Evolutionary conservation across 108 stramenopile genomes (phyloP).

Genomic region (Discostella pseudostelligera): DNA sequence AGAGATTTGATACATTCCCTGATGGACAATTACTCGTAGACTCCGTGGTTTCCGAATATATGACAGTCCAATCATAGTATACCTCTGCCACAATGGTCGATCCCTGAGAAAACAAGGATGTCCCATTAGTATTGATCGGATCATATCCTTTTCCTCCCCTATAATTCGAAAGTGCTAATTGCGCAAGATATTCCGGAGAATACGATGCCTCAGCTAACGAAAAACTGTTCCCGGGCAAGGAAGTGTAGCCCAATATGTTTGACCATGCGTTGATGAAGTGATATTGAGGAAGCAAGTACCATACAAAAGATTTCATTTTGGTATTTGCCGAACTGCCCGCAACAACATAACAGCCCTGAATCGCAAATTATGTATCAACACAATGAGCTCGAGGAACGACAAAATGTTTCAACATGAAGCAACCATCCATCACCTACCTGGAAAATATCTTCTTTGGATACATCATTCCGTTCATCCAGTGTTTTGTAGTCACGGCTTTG

Average conservation of each 20-base stretch:
- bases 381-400: background rate
- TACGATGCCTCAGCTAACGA: constrained; percentile 26
- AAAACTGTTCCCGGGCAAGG: constrained; percentile 50
- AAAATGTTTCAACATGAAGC: background rate
- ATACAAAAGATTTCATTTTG: constrained; percentile 14
- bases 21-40: constrained; percentile 29
- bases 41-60: background rate
- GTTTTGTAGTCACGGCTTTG: constrained; percentile 21
- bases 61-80: constrained; percentile 1
- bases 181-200: constrained; percentile 49
- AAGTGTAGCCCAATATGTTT: constrained; percentile 57
- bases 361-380: background rate
- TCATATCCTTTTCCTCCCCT: constrained; percentile 21
- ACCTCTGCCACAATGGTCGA: constrained; percentile 13
- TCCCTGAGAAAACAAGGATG: constrained; percentile 36
- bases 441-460: constrained; percentile 44
- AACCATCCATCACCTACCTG: constrained; percentile 3
- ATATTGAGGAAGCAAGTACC: constrained; percentile 52
- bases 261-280: constrained; percentile 49
- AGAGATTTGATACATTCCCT: constrained; percentile 12
- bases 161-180: constrained; percentile 21
- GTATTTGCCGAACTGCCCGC: constrained; percentile 13
- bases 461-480: constrained; percentile 26
- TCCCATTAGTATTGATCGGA: constrained; percentile 23
- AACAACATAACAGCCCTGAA: constrained; percentile 39